Conservation (phyloP, 495 filamentous ascomycete species). For the Neurospora tetrasperma region DNA sequence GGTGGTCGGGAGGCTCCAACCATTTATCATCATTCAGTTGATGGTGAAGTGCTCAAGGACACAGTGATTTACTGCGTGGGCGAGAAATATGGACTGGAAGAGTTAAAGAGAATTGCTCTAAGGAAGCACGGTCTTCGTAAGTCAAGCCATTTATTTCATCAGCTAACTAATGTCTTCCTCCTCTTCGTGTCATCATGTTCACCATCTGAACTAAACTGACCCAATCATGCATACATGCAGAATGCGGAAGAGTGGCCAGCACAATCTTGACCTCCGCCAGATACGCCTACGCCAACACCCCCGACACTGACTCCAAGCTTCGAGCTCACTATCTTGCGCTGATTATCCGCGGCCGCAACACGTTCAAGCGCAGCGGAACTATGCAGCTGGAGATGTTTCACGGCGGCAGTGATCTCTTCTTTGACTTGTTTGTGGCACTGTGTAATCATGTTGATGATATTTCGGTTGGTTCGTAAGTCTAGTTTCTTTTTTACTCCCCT, state of each 20-base stretch:
- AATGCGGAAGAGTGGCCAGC: slow-evolving; percentile 68
- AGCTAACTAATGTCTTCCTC: not conserved
- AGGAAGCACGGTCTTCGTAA: slow-evolving; percentile 71
- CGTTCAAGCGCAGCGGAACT: slow-evolving; percentile 90
- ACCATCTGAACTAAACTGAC: not conserved
- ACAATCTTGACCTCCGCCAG: slow-evolving; percentile 77
- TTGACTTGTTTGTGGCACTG: slow-evolving; percentile 87
- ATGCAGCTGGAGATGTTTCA: slow-evolving; percentile 93
- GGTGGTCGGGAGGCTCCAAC: slow-evolving; percentile 47
- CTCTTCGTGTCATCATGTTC: not conserved
- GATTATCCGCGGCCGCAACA: slow-evolving; percentile 73
- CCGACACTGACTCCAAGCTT: slow-evolving; percentile 77
- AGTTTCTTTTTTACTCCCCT: slow-evolving; percentile 14
- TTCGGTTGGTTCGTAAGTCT: slow-evolving; percentile 36
- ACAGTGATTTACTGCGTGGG: slow-evolving; percentile 88
- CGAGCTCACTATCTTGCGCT: slow-evolving; percentile 86
- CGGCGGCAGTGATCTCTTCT: slow-evolving; percentile 72
- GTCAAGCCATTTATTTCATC: slow-evolving; percentile 6
- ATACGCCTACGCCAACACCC: slow-evolving; percentile 81
- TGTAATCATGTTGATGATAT: slow-evolving; percentile 76
- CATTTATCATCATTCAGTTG: slow-evolving; percentile 53
- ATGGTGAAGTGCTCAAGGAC: slow-evolving; percentile 68
- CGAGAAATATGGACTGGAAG: slow-evolving; percentile 66
- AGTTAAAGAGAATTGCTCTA: slow-evolving; percentile 72
- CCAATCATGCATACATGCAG: slow-evolving; percentile 18